phyloP scores from a whole-genome alignment of 306 rosid species.

The Morella rubra region DNA sequence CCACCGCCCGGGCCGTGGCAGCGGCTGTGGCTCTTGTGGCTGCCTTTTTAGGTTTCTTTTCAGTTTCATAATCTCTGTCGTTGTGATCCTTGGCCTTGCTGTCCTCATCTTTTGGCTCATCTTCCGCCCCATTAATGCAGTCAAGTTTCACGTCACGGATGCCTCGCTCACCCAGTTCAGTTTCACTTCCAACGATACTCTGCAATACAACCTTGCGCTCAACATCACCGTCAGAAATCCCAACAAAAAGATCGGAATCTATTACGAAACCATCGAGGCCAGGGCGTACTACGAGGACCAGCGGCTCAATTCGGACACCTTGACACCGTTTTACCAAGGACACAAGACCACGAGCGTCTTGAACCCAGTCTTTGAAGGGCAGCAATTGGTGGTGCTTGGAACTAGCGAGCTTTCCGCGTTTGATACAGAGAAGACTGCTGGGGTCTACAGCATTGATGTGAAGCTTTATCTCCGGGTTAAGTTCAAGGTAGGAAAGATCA shows the following conservation, averaged over 20 bases:
- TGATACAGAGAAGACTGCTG: slow-evolving; percentile 33
- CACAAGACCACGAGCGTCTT: slow-evolving; percentile 55
- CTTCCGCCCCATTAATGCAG: slow-evolving; percentile 15
- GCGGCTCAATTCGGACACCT: slow-evolving; percentile 19
- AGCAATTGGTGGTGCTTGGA: slow-evolving; percentile 22
- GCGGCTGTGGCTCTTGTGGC: not conserved
- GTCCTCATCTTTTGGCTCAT: slow-evolving; percentile 30
- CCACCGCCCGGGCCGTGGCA: slow-evolving; percentile 2
- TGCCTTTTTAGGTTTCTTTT: slow-evolving; percentile 20
- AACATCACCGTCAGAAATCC: slow-evolving; percentile 65
- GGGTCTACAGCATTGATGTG: slow-evolving; percentile 50
- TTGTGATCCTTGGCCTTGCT: slow-evolving; percentile 23
- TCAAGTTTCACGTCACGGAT: slow-evolving; percentile 29
- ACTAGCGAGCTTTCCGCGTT: slow-evolving; percentile 24
- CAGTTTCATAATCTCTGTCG: slow-evolving; percentile 14
- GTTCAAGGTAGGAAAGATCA: slow-evolving; percentile 50
- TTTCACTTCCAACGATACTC: slow-evolving; percentile 10
- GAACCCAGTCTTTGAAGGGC: slow-evolving; percentile 43
- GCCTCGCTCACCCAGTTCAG: slow-evolving; percentile 35
- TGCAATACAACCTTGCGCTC: slow-evolving; percentile 33
- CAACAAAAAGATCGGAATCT: slow-evolving; percentile 59
- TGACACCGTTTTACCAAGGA: slow-evolving; percentile 56
- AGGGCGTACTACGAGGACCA: slow-evolving; percentile 41
- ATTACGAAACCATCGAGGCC: slow-evolving; percentile 69
- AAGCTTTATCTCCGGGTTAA: slow-evolving; percentile 57